These are phyloP conservation scores for Prunus padus DNA, from an alignment of 306 rosid species.

Conservation along the genomic window DNA sequence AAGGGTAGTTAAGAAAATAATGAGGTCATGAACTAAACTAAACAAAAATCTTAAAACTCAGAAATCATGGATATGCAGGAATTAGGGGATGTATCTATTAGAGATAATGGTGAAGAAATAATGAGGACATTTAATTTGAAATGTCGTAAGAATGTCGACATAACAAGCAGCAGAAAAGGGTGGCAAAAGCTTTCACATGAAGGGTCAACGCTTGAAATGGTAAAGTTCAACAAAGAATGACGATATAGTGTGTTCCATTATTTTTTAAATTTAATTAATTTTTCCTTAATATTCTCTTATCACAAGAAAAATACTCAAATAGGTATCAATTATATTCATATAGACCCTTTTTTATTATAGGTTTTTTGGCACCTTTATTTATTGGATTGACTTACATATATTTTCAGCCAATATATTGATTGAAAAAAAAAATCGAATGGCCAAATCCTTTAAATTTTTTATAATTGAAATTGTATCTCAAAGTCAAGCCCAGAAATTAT, in stretches of 20 bases:
- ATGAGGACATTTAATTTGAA: neutral
- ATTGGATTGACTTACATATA: no score
- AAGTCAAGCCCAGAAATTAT: no score
- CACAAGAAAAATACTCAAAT: no score
- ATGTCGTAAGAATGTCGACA: conserved; percentile 27
- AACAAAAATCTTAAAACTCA: neutral
- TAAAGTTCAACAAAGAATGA: neutral
- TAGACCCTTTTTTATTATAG: neutral
- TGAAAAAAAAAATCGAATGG: no score
- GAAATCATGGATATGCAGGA: neutral
- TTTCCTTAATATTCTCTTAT: no score
- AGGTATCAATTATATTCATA: neutral
- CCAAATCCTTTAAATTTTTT: no score
- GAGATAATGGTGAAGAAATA: neutral
- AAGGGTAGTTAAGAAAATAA: neutral
- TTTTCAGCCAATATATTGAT: no score
- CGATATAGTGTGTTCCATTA: neutral
- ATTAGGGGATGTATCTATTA: neutral
- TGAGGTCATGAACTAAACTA: neutral
- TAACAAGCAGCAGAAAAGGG: neutral
- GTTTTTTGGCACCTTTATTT: no score
- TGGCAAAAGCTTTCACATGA: neutral
- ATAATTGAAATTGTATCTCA: no score
- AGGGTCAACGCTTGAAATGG: neutral
- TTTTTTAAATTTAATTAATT: neutral